Base-by-base conservation (phyloP, 768 basidiomycete species). In the Leccinum subgranulosum region DNA sequence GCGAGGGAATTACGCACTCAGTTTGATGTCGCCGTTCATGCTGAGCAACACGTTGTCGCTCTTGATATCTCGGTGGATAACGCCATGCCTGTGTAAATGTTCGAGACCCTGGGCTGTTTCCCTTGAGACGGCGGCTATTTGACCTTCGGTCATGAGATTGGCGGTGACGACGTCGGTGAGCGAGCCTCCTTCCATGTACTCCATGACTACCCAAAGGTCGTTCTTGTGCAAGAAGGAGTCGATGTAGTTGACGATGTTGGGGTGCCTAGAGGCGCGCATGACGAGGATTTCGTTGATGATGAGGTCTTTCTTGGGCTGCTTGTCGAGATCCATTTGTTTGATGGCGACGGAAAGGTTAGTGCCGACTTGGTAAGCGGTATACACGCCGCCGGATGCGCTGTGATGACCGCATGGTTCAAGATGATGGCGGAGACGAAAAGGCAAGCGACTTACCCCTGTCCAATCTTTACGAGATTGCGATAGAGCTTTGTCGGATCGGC, bases 271-370 rank as follows among this genome's bases (percentile, higher is more conserved):
- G 23, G 93, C 87, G 23, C 95, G 91, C 97, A 99, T 98, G 69
- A 98, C 97, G 62, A 99, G 85, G 64, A 98, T 98, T 75, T 99
- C 97, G 75, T 99, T 98, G 78, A 99, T 98, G 78, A 99, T 98
- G 51, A 99, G 81, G 70, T 98, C 96, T 75, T 98, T 98, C 82
- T 98, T 98, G 43, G 97, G 97, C 68, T 98, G 97, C 77, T 98
- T 97, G 75, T 98, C 95, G 29, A 99, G 82, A 79, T 99, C 97
- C 97, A 98, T 99, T 75, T 98, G 96, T 75, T 99, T 99, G 83
- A 99, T 99, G 43, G 97, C 97, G 33, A 98, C 97, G 11, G 86
- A 90, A 31, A 92, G 66, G 73, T 97, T 96, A 29, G 92, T 94
- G 43, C 95, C 94, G 60, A 96, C 90, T 77, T 98, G 95, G 70